phyloP scores from a whole-genome alignment of 345 rosid genomes.

The Camelina hispida region DNA sequence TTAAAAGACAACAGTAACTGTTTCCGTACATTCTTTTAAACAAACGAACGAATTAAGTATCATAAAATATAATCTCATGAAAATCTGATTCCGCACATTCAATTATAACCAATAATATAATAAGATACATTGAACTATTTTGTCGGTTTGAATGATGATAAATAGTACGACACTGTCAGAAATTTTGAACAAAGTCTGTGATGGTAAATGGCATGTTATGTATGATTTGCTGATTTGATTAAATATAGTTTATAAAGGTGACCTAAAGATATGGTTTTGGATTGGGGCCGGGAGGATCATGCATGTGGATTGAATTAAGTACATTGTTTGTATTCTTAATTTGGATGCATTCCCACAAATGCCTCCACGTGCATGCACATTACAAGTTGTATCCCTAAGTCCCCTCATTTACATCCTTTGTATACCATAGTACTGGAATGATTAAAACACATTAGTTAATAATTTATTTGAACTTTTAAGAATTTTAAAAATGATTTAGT shows the following conservation, averaged over 20 bases:
- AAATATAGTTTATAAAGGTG: neutral
- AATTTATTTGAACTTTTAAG: neutral
- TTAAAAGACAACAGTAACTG: neutral
- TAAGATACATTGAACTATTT: slow-evolving; percentile 14
- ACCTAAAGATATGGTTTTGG: slow-evolving; percentile 29
- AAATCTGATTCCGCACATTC: slow-evolving; percentile 8
- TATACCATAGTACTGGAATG: neutral
- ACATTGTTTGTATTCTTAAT: slow-evolving; percentile 32
- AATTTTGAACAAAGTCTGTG: slow-evolving; percentile 15
- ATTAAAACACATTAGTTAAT: neutral
- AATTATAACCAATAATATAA: neutral
- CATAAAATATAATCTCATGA: neutral
- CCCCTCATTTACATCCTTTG: neutral
- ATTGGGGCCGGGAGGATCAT: neutral
- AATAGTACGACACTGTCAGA: slow-evolving; percentile 35
- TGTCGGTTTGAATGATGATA: slow-evolving; percentile 31
- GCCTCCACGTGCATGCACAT: slow-evolving; percentile 26
- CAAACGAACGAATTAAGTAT: neutral
- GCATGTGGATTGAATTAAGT: slow-evolving; percentile 37
- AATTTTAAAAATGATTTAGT: neutral
- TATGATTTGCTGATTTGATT: slow-evolving; percentile 12
- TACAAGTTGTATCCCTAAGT: neutral
- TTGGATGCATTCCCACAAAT: slow-evolving; percentile 36
- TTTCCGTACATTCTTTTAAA: slow-evolving; percentile 21
- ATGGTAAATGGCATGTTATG: slow-evolving; percentile 33